Base-by-base conservation (phyloP, 2,329 filamentous ascomycete species). In the Penicillium griseofulvum region DNA sequence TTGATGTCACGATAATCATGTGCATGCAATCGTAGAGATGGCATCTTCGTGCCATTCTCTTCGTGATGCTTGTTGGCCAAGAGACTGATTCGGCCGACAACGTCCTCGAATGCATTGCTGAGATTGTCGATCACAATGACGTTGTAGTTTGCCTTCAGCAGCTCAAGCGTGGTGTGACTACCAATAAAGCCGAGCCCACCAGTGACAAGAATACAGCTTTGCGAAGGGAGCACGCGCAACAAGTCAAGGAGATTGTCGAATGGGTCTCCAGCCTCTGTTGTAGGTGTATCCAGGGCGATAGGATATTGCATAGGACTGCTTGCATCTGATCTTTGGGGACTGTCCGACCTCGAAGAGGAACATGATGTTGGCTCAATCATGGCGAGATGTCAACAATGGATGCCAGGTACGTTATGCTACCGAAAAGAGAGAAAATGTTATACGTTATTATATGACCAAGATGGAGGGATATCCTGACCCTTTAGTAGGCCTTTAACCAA, bases 1-100 rank as follows among this genome's bases (percentile, higher is more conserved):
- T 68, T 65, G 31, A 71, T 76, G 57, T 76, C 71, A 38, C 76
- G 74, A 61, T 80, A 82, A 58, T 81, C 78, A 44, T 80, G 72
- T 44, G 77, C 71, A 59, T 78, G 76, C 55, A 81, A 72, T 48
- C 77, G 71, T 45, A 81, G 61, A 7, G 71, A 65, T 6, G 80
- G 80, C 66, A 78, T 75, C 16, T 67, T 63, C 29, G 68, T 73
- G 36, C 73, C 72, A 24, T 73, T 67, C 17, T 70, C 59, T 22
- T 71, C 67, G 60, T 76, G 79, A 55, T 71, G 64, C 44, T 65
- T 62, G 8, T 64, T 60, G 8, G 73, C 72, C 34, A 75, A 56
- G 10, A 59, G 51, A 16, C 65, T 59, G 62, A 76, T 71, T 46
- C 71, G 68, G 49, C 72, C 65, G 50, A 75, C 61, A 33, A 75